Conservation (phyloP, 768 basidiomycete genomes). For the Brasilioporus rufonigricans region DNA sequence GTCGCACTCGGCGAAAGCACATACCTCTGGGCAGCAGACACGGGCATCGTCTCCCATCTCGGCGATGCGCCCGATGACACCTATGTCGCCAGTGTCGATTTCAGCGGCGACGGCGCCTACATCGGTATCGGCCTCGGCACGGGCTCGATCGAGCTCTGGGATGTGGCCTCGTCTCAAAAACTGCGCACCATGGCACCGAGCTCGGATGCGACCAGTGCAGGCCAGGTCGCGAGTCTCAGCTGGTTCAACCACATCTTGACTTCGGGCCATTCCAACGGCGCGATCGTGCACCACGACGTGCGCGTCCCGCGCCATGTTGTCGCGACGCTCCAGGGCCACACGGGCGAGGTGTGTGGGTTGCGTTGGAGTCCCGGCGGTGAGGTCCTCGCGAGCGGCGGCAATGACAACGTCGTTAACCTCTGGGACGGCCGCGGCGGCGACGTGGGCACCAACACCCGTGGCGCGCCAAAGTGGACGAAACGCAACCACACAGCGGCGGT, state of each 20-base stretch:
- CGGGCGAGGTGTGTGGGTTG: slow-evolving; percentile 90
- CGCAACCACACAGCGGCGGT: slow-evolving; percentile 88
- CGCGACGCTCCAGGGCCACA: slow-evolving; percentile 86
- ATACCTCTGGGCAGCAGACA: slow-evolving; percentile 94
- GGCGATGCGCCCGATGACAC: slow-evolving; percentile 73
- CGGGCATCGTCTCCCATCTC: slow-evolving; percentile 76
- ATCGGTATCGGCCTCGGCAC: slow-evolving; percentile 77
- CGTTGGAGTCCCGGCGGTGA: slow-evolving; percentile 89
- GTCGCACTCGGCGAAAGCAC: slow-evolving; percentile 86
- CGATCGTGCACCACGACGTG: slow-evolving; percentile 97
- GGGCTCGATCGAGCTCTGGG: slow-evolving; percentile 95
- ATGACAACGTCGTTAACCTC: slow-evolving; percentile 97
- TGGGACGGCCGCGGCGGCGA: slow-evolving; percentile 87
- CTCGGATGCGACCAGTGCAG: slow-evolving; percentile 30
- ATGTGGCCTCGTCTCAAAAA: slow-evolving; percentile 73
- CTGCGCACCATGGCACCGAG: slow-evolving; percentile 80
- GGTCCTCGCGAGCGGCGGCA: slow-evolving; percentile 90
- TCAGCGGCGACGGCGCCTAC: slow-evolving; percentile 77
- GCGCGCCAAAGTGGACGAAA: slow-evolving; percentile 85
- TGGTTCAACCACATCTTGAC: slow-evolving; percentile 88
- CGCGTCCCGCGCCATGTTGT: slow-evolving; percentile 85
- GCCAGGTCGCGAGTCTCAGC: slow-evolving; percentile 77
- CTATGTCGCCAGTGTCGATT: slow-evolving; percentile 75
- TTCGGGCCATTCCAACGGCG: slow-evolving; percentile 90
- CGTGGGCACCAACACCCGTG: slow-evolving; percentile 43